Base-by-base conservation (phyloP, 2,329 filamentous ascomycete species). In the Penicillium digitatum region DNA sequence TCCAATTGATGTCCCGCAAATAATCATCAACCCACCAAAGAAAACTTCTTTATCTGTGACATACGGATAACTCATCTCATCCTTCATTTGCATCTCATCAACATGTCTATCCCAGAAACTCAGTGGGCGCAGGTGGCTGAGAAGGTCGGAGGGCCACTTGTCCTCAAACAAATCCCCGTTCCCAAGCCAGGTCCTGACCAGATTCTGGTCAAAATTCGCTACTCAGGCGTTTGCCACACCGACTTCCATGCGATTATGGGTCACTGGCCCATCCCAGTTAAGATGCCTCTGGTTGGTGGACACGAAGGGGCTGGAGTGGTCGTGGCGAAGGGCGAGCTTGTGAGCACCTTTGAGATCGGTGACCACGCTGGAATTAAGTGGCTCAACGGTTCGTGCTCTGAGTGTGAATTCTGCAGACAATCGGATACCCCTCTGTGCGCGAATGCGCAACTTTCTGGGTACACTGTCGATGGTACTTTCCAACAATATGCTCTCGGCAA, bases 101-200 rank as follows among this genome's bases (percentile, higher is more conserved):
- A 39, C n/a, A 62, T 56, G 54, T 49, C 58, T 12, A 82, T 96
- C 67, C 92, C 92, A 57, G 83, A 81, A 53, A 86, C 87, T 75
- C 93, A 97, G 81, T 94, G 88, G 90, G 93, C 93, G 49, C 89
- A 94, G 77, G 89, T 97, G 66, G 82, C 93, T 65, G 88, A 95
- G 76, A 84, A 90, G 81, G 85, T 82, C 52, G 90, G 88, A 64
- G 87, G 86, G 52, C 84, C 87, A 80, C 79, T 72, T 18, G 66
- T 69, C 32, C 73, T 72, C 69, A 75, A 74, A 59, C 69, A 74
- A 76, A 93, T 96, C 66, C 87, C 89, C 60, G 90, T 95, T 47
- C 81, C 81, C 58, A 83, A 86, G 73, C 92, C 92, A 39, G 90
- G 86, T 20, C 87, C 90, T 46, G 90, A 95, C 77, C 89, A 96